These are phyloP conservation scores for Cruciata laevipes DNA, from an alignment of 257 asterid genomes.

Conservation along the genomic window DNA sequence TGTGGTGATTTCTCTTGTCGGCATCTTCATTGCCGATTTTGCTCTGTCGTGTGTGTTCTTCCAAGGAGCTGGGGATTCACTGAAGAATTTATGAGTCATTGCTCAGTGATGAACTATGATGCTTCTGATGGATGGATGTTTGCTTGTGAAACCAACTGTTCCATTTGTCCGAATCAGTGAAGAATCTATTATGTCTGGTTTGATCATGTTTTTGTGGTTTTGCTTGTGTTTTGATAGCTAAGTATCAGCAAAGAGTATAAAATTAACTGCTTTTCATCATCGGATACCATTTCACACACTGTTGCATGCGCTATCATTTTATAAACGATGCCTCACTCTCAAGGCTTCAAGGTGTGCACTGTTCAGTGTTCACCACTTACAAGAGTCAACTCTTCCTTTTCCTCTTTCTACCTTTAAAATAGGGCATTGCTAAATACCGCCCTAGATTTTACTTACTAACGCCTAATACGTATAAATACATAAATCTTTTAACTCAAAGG, in stretches of 20 bases:
- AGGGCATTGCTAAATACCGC: too few species aligned
- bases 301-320: constrained; percentile 4
- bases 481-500: too few species aligned
- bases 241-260: not conserved
- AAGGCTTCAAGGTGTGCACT: constrained; percentile 4
- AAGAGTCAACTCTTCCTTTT: not conserved
- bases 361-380: not conserved
- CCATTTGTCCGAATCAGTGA: not conserved
- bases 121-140: not conserved
- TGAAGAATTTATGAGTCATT: constrained; percentile 53
- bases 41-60: constrained; percentile 81
- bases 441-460: too few species aligned
- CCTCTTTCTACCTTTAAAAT: not conserved
- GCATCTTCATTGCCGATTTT: constrained; percentile 84
- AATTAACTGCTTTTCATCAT: not conserved
- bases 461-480: too few species aligned
- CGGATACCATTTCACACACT: constrained; percentile 7
- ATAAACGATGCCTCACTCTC: constrained; percentile 2
- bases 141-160: not conserved
- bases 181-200: not conserved
- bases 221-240: not conserved
- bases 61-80: constrained; percentile 93
- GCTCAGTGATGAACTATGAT: not conserved
- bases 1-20: constrained; percentile 84
- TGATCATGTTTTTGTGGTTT: not conserved